A percentile compares a stretch with the other conserved stretches of the same genome.
Conservation (phyloP, 805 yeast species). For the Dipodascus geniculatus region DNA sequence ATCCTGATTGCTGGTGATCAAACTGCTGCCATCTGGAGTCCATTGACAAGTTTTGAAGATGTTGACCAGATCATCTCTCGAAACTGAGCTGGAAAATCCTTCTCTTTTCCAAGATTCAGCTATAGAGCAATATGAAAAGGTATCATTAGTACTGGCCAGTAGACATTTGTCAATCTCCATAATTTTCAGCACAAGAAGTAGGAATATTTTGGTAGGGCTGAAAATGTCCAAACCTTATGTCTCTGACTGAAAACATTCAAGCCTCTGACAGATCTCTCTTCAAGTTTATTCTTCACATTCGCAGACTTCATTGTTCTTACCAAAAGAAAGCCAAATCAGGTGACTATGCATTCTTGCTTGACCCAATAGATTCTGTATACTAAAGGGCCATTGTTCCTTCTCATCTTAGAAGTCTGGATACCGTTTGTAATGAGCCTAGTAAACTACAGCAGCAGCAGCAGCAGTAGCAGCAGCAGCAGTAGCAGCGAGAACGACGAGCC, state of each 20-base stretch:
- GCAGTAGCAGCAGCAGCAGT: not conserved
- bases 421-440: too few species aligned
- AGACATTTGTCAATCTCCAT: not conserved
- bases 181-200: too few species aligned
- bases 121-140: not conserved
- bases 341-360: too few species aligned
- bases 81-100: not conserved
- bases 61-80: not conserved
- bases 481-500: not conserved
- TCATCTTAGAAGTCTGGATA: too few species aligned
- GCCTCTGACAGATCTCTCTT: too few species aligned
- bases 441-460: too few species aligned
- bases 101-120: not conserved
- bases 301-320: too few species aligned
- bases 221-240: not conserved
- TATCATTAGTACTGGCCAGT: not conserved
- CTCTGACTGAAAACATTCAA: too few species aligned
- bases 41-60: conserved; percentile 5
- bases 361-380: too few species aligned
- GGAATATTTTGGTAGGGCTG: not conserved
- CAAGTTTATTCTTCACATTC: too few species aligned
- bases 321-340: too few species aligned
- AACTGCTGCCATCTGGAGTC: conserved; percentile 18
- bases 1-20: conserved; percentile 15
- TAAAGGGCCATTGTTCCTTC: too few species aligned